Evolutionary conservation across 305 asterid genomes (phyloP), one percentile per base, ranked within the genome.

Genomic region (Petunia hybrid): DNA sequence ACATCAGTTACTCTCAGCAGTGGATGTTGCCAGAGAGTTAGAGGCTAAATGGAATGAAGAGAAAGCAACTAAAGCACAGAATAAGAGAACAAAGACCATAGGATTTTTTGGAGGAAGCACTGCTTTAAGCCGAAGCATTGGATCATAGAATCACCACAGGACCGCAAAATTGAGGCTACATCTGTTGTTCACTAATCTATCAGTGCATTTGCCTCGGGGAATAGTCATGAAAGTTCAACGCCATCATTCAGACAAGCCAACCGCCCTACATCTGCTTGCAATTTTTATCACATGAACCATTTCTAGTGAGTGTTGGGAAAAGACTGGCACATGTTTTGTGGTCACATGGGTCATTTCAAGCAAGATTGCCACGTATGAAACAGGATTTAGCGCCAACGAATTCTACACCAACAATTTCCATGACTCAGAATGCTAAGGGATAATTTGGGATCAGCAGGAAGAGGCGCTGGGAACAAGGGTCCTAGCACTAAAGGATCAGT

Each of bases 131-230:
- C 0, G 9, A 12, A 45, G 46, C 6, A 8, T 6, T 36, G 22
- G 31, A 64, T 38, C 22, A 0, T 0, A 64, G 2, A 38, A 5
- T 22, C 22, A 64, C 38, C 4, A 1, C 3, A 10, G 46, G 70
- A n/a, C 46, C 2, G 14, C 31, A 0, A 38, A 0, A 5, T 6
- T 10, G 0, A n/a, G 4, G 16, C 0, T 35, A 3, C 7, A 9
- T 35, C 13, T 8, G 13, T 51, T 51, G 14, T 9, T 14, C 57
- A 51, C 3, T 4, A 22, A 55, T 55, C 60, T 55, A 55, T 10
- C 14, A 4, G 6, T 55, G 22, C 60, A 10, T 55, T 7, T 1
- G 4, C 38, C 43, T 35, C 3, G 0, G 5, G 14, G 38, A 8
- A 64, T 0, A 38, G 9, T 1, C 10, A 5, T 65, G 4, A 1